Conservation (phyloP, 306 rosid species). For the Oemleria cerasiformis region DNA sequence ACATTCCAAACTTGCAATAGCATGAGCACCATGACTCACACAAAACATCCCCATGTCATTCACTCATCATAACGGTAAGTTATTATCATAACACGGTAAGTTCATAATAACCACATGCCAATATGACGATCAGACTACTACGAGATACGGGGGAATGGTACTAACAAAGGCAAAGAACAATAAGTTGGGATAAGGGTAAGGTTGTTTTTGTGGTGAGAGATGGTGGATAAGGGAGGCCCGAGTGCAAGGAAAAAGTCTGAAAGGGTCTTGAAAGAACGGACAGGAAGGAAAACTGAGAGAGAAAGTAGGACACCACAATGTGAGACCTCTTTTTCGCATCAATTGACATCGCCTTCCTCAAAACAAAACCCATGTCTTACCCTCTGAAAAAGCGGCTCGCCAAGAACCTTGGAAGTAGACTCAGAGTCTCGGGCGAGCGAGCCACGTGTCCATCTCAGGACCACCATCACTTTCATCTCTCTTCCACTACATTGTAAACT, state of each 20-base stretch:
- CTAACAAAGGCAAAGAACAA: conserved; percentile 7
- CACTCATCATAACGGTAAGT: no score
- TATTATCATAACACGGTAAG: no score
- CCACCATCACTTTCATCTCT: no score
- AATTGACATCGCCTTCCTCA: background rate
- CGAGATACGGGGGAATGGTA: no score
- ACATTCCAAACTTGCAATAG: background rate
- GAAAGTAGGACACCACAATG: background rate
- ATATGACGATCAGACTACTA: no score
- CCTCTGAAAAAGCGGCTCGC: conserved; percentile 14
- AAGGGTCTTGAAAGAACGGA: conserved; percentile 25
- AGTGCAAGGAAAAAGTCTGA: background rate
- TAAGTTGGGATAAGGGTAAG: conserved; percentile 4
- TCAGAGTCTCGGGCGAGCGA: background rate
- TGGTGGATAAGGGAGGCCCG: conserved; percentile 11
- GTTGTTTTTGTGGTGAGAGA: conserved; percentile 3
- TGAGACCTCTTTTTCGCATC: background rate
- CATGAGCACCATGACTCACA: background rate
- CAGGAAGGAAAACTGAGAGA: conserved; percentile 15
- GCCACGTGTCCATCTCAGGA: no score
- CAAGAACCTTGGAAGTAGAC: conserved; percentile 11
- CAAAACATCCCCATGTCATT: no score
- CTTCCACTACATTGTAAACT: background rate
- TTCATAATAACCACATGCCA: no score
- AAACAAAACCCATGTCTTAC: conserved; percentile 1